Evolutionary conservation across 495 filamentous ascomycete genomes (phyloP).

Genomic region (Aspergillus nanangensis): DNA sequence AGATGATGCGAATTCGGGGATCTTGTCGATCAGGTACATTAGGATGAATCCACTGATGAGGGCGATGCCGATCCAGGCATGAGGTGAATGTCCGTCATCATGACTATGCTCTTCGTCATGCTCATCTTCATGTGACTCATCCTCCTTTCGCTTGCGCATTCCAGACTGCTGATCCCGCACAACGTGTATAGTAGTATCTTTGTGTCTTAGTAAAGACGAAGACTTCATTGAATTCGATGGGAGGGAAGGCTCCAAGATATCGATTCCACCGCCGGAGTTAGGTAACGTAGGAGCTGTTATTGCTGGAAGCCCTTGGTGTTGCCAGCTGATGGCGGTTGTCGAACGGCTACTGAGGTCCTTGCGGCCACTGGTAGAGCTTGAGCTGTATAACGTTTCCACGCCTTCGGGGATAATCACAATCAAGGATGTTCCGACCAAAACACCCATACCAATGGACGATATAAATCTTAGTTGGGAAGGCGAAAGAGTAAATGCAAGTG

Average conservation of each 20-base stretch:
- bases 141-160: conserved; percentile 25
- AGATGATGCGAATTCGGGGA: conserved; percentile 66
- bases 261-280: conserved; percentile 2
- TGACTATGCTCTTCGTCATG: conserved; percentile 18
- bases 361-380: conserved; percentile 30
- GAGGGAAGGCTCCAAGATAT: too few relatives aligned
- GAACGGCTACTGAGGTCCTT: conserved; percentile 31
- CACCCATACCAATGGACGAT: conserved; percentile 88
- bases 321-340: conserved; percentile 23
- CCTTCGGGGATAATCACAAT: conserved; percentile 98
- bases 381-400: conserved; percentile 81
- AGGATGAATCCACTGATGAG: conserved; percentile 86
- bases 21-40: conserved; percentile 93
- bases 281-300: conserved; percentile 10
- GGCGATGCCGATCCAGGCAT: conserved; percentile 78
- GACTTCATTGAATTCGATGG: not conserved
- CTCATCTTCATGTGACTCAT: conserved; percentile 34
- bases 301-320: conserved; percentile 22
- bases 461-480: conserved; percentile 83
- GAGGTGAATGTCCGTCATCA: conserved; percentile 45
- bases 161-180: conserved; percentile 5
- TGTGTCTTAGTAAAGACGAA: not conserved
- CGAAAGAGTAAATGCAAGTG: conserved; percentile 86
- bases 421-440: conserved; percentile 89
- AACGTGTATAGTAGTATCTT: conserved; percentile 3